Percentiles rank a stretch among this genome's conserved stretches.
phyloP scores from a whole-genome alignment of 139 green algal species.

The Pseudopediastrum boryanum region DNA sequence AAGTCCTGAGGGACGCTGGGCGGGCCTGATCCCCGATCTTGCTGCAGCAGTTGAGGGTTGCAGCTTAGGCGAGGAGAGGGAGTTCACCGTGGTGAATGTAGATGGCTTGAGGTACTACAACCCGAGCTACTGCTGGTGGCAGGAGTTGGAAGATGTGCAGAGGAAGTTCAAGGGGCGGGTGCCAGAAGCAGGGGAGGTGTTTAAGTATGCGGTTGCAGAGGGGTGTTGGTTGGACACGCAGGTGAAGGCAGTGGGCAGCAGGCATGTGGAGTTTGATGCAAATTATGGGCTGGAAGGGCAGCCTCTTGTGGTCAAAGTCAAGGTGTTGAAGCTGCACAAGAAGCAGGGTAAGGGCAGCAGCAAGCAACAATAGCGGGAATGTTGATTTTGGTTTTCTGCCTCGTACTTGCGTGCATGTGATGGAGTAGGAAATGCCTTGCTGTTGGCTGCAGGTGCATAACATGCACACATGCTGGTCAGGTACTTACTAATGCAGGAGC shows the following conservation, averaged over 20 bases:
- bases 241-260: neutral
- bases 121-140: conserved; percentile 29
- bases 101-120: conserved; percentile 22
- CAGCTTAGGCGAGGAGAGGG: neutral
- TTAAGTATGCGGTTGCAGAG: conserved; percentile 19
- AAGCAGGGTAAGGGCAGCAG: too few relatives aligned
- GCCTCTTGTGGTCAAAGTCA: too few relatives aligned
- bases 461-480: too few relatives aligned
- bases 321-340: too few relatives aligned
- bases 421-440: too few relatives aligned
- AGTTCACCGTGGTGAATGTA: conserved; percentile 6
- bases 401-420: too few relatives aligned
- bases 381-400: too few relatives aligned
- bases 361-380: too few relatives aligned
- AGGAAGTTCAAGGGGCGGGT: conserved; percentile 28
- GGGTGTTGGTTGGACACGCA: neutral
- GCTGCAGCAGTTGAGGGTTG: conserved; percentile 7
- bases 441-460: too few relatives aligned
- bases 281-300: conserved; percentile 22
- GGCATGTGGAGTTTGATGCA: conserved; percentile 28
- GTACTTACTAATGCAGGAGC: too few relatives aligned
- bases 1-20: neutral
- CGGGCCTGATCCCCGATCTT: conserved; percentile 1
- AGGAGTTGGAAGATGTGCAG: conserved; percentile 14
- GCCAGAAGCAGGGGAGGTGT: conserved; percentile 26